phyloP scores from a whole-genome alignment of 1,139 yeast genomes.

The Taphrina confusa region DNA sequence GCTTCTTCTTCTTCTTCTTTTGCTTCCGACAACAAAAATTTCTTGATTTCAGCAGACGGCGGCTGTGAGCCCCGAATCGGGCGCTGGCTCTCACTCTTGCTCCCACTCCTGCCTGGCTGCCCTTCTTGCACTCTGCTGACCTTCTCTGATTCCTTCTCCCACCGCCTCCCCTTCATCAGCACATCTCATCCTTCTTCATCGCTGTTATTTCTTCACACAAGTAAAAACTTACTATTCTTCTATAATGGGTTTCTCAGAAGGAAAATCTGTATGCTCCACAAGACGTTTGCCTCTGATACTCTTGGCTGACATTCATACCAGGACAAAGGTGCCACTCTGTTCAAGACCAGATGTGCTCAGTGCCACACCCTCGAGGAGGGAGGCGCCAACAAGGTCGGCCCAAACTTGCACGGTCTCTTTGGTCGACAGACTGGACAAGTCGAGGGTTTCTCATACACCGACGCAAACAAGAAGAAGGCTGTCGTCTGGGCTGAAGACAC shows the following conservation, averaged over 20 bases:
- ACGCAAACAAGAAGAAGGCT: constrained; percentile 96
- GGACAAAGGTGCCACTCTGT: constrained; percentile 88
- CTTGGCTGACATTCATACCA: not conserved
- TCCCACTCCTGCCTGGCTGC: not conserved
- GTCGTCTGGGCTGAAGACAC: constrained; percentile 84
- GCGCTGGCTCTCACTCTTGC: too few relatives aligned
- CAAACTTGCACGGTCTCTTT: constrained; percentile 87
- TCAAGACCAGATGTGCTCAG: constrained; percentile 98
- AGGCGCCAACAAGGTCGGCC: constrained; percentile 99
- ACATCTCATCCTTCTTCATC: too few relatives aligned
- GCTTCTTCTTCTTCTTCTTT: too few relatives aligned
- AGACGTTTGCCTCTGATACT: not conserved
- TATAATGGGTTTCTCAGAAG: constrained; percentile 12
- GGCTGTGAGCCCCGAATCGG: too few relatives aligned
- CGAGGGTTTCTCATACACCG: constrained; percentile 92
- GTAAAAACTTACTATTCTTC: not conserved
- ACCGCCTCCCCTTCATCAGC: not conserved
- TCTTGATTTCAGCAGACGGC: too few relatives aligned
- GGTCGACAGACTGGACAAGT: constrained; percentile 93
- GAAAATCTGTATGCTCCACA: constrained; percentile 9
- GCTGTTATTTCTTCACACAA: too few relatives aligned
- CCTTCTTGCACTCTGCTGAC: constrained; percentile 1
- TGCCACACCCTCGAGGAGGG: constrained; percentile 97
- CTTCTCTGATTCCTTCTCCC: not conserved
- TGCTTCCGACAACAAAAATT: constrained; percentile 6